Conservation (phyloP, 225 moss, liverwort and hornwort genomes). For the Straminergon stramineum region DNA sequence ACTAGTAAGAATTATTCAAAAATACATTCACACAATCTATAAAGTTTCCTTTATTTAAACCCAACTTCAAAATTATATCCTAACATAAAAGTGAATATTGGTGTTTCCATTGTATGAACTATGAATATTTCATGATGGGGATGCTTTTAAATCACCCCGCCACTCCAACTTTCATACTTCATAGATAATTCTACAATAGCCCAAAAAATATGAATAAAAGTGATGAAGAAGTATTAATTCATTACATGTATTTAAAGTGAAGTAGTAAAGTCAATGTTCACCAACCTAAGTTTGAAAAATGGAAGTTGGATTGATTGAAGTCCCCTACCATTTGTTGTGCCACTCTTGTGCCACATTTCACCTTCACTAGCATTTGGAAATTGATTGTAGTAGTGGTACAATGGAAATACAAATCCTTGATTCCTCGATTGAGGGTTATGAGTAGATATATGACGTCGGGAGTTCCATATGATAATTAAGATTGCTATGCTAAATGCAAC, state of each 20-base stretch:
- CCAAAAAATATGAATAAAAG: too few relatives aligned
- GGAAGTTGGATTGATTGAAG: neutral
- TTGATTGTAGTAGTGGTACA: neutral
- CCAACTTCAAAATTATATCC: neutral
- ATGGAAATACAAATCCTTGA: neutral
- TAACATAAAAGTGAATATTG: too few relatives aligned
- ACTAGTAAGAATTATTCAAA: neutral
- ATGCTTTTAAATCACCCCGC: accelerated
- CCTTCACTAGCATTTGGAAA: neutral
- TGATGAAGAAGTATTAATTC: too few relatives aligned
- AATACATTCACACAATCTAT: neutral
- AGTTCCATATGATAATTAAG: neutral
- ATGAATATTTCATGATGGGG: accelerated
- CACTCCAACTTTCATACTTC: neutral
- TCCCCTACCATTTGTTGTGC: neutral
- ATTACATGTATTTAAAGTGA: too few relatives aligned
- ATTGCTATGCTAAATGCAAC: neutral
- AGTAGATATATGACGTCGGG: neutral
- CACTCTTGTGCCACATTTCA: neutral
- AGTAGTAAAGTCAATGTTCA: neutral
- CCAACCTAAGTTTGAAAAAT: neutral
- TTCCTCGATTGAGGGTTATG: neutral
- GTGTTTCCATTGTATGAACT: too few relatives aligned
- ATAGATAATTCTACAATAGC: neutral
- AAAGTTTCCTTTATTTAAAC: accelerated